A percentile compares a stretch with the other conserved stretches of the same genome.
phyloP scores from a whole-genome alignment of 495 filamentous ascomycete genomes.

The Aspergillus coremiiformis region DNA sequence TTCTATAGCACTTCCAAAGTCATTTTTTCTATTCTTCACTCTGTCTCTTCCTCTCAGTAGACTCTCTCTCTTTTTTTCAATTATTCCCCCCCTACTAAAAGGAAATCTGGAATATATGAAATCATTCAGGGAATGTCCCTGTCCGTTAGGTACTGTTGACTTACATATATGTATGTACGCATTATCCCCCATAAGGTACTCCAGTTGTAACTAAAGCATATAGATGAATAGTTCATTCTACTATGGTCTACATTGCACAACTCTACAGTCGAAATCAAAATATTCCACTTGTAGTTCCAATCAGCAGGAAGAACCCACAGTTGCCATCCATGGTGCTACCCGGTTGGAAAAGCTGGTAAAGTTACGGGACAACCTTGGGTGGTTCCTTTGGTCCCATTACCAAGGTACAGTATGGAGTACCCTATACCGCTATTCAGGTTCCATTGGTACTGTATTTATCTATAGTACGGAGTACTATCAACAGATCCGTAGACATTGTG shows the following conservation, averaged over 20 bases:
- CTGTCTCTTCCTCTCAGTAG: background rate
- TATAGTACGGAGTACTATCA: too few species aligned
- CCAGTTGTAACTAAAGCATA: background rate
- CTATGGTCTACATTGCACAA: background rate
- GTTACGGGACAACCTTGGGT: constrained; percentile 10
- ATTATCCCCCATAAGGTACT: background rate
- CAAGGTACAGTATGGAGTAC: background rate
- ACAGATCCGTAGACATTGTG: too few species aligned
- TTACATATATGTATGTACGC: constrained; percentile 1
- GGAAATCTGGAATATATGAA: too few species aligned
- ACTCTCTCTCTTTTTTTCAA: background rate
- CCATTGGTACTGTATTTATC: too few species aligned
- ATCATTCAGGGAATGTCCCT: background rate
- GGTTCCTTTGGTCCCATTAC: background rate
- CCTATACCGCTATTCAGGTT: too few species aligned
- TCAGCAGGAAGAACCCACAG: background rate
- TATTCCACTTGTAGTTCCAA: constrained; percentile 1
- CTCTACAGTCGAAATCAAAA: constrained; percentile 6
- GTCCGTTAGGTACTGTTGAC: background rate
- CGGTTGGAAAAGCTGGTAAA: background rate
- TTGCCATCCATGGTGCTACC: background rate
- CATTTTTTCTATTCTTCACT: too few species aligned
- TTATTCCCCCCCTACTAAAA: too few species aligned
- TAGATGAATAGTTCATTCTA: background rate
- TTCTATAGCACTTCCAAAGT: background rate